These are phyloP conservation scores for Phaeosphaeria sp. DNA, from an alignment of 2,329 filamentous ascomycete species.

Conservation along the genomic window DNA sequence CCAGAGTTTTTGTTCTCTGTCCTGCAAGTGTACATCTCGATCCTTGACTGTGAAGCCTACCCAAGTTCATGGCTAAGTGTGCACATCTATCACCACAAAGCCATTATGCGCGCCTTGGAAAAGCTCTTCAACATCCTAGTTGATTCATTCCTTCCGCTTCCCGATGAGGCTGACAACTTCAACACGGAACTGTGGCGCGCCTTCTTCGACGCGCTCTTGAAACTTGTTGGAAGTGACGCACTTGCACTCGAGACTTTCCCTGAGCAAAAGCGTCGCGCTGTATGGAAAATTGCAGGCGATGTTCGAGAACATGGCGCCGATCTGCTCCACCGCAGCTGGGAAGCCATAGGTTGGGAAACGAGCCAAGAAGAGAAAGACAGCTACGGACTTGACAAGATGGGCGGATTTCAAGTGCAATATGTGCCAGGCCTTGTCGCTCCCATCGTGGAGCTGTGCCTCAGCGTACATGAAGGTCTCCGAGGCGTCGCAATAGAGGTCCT, in stretches of 20 bases:
- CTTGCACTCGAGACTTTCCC: conserved; percentile 94
- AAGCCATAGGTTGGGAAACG: conserved; percentile 96
- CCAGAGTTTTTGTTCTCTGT: conserved; percentile 77
- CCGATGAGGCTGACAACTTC: conserved; percentile 90
- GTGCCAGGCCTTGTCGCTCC: conserved; percentile 90
- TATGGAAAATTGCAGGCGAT: conserved; percentile 99
- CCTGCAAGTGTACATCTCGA: conserved; percentile 85
- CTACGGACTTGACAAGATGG: conserved; percentile 83
- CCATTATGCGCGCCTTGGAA: conserved; percentile 83
- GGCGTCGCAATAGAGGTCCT: conserved; percentile 90
- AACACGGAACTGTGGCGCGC: conserved; percentile 93
- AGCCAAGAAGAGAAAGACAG: conserved; percentile 76
- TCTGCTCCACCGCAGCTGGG: conserved; percentile 84
- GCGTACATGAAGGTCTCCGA: conserved; percentile 89
- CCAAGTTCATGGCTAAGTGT: conserved; percentile 89
- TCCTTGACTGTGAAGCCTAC: conserved; percentile 88
- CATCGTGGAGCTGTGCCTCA: conserved; percentile 92
- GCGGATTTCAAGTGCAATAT: conserved; percentile 98
- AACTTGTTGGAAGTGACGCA: conserved; percentile 85
- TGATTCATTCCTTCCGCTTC: conserved; percentile 83
- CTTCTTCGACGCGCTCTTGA: conserved; percentile 88
- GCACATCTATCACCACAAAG: conserved; percentile 91
- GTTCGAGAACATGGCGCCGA: conserved; percentile 91
- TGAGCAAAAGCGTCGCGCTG: conserved; percentile 92
- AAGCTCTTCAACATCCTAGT: conserved; percentile 80